Evolutionary conservation across 2,329 filamentous ascomycete species (phyloP).

Genomic region (Dactylellina drechsleri): DNA sequence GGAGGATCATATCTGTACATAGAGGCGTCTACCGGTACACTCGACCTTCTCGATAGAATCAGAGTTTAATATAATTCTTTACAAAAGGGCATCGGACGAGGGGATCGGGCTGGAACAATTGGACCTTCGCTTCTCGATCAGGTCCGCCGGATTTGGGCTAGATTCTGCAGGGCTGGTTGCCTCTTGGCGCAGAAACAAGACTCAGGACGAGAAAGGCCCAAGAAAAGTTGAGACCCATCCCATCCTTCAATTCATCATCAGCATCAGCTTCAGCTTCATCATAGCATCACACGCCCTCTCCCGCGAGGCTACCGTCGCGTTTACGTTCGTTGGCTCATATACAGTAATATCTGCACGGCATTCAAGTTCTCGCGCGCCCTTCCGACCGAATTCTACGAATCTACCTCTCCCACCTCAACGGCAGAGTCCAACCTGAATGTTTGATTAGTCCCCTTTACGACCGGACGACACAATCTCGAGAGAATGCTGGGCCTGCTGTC

Average conservation of each 20-base stretch:
- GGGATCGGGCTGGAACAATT: slow-evolving; percentile 8
- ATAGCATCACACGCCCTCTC: not conserved
- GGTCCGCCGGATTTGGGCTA: slow-evolving; percentile 40
- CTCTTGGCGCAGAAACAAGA: slow-evolving; percentile 54
- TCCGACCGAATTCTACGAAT: too few species aligned
- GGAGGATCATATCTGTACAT: not conserved
- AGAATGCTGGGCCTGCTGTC: slow-evolving; percentile 44
- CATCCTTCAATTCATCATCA: slow-evolving; percentile 28
- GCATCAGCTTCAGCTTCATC: too few species aligned
- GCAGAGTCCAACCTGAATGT: too few species aligned
- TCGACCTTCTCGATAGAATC: slow-evolving; percentile 24
- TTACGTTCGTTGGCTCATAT: not conserved
- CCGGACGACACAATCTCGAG: slow-evolving; percentile 11
- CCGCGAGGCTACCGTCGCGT: slow-evolving; percentile 19
- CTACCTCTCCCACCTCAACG: too few species aligned
- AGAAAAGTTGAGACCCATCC: slow-evolving; percentile 29
- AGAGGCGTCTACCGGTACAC: not conserved
- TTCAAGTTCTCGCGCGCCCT: slow-evolving; percentile 1
- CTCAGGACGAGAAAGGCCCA: slow-evolving; percentile 53
- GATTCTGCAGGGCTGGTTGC: slow-evolving; percentile 6
- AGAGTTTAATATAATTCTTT: too few species aligned
- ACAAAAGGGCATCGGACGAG: not conserved
- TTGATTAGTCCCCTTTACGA: too few species aligned
- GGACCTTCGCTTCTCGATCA: slow-evolving; percentile 43
- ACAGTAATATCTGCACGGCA: not conserved